Conservation (phyloP, 192 early-diverging fungal species). For the Coemansia sp. region DNA sequence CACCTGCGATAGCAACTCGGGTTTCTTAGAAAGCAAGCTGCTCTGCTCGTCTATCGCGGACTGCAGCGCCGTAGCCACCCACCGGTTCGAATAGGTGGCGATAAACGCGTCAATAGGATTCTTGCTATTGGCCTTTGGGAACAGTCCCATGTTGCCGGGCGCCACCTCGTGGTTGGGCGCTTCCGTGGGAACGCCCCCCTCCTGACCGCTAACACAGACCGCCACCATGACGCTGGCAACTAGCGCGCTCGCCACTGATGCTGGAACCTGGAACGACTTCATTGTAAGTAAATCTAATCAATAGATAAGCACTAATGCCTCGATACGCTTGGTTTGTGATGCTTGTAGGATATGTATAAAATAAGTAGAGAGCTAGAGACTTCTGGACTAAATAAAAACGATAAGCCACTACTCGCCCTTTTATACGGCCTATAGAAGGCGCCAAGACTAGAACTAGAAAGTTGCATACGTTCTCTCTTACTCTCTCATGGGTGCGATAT, state of each 20-base stretch:
- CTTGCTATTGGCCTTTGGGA: not conserved
- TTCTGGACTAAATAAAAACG: too few relatives aligned
- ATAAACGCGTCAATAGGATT: not conserved
- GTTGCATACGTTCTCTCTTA: too few relatives aligned
- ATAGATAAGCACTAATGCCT: too few relatives aligned
- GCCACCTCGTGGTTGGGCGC: not conserved
- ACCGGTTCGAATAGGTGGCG: not conserved
- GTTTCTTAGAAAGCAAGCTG: not conserved
- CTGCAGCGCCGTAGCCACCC: not conserved
- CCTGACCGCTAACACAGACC: not conserved
- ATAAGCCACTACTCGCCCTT: too few relatives aligned
- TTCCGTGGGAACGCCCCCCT: constrained; percentile 5
- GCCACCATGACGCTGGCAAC: not conserved
- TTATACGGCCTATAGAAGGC: too few relatives aligned
- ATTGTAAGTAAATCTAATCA: not conserved
- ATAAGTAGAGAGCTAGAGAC: too few relatives aligned
- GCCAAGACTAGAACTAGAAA: too few relatives aligned
- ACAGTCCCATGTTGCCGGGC: not conserved
- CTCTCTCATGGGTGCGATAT: too few relatives aligned
- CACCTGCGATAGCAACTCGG: not conserved
- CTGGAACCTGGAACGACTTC: not conserved
- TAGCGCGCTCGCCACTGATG: not conserved
- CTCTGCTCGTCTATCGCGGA: not conserved
- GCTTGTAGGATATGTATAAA: too few relatives aligned
- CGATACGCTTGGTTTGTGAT: too few relatives aligned